A percentile compares a stretch with the other conserved stretches of the same genome.
phyloP scores from a whole-genome alignment of 257 asterid genomes.

The Ehretia macrophylla region DNA sequence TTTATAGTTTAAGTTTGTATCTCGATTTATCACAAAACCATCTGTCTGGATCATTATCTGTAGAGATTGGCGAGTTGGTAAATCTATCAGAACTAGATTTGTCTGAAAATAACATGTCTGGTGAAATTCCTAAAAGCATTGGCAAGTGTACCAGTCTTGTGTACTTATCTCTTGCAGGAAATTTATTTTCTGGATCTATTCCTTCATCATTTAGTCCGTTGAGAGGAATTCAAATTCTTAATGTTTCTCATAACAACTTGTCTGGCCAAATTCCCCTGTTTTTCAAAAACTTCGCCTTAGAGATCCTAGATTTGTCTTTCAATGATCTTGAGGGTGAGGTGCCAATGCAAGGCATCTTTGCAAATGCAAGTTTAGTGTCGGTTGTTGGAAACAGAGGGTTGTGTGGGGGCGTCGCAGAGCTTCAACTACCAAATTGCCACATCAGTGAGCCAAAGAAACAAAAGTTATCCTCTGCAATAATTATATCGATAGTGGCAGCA shows the following conservation, averaged over 20 bases:
- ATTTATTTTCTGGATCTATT: conserved; percentile 16
- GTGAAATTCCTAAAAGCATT: conserved; percentile 19
- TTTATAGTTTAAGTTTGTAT: conserved; percentile 4
- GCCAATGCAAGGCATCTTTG: conserved; percentile 17
- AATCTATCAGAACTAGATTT: conserved; percentile 18
- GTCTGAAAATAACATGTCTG: conserved; percentile 23
- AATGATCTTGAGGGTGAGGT: conserved; percentile 21
- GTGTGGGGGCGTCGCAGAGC: conserved; percentile 21
- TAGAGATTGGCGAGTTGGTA: conserved; percentile 19
- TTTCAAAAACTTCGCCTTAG: not conserved
- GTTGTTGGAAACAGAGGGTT: conserved; percentile 13
- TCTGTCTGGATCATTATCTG: conserved; percentile 11
- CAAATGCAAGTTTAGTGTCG: conserved; percentile 9
- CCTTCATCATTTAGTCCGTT: conserved; percentile 19
- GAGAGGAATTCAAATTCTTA: conserved; percentile 16
- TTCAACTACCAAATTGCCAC: conserved; percentile 18
- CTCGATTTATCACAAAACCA: conserved; percentile 12
- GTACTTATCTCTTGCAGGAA: conserved; percentile 7
- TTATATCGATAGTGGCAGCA: not conserved
- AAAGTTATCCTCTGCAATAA: not conserved
- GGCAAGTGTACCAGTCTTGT: conserved; percentile 10
- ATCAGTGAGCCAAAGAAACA: not conserved
- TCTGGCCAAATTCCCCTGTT: conserved; percentile 23
- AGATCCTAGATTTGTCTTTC: conserved; percentile 21
- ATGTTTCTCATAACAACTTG: conserved; percentile 27